A percentile compares a stretch with the other conserved stretches of the same genome.
phyloP scores from a whole-genome alignment of 345 rosid species.

The Eucalyptus leucophloia region DNA sequence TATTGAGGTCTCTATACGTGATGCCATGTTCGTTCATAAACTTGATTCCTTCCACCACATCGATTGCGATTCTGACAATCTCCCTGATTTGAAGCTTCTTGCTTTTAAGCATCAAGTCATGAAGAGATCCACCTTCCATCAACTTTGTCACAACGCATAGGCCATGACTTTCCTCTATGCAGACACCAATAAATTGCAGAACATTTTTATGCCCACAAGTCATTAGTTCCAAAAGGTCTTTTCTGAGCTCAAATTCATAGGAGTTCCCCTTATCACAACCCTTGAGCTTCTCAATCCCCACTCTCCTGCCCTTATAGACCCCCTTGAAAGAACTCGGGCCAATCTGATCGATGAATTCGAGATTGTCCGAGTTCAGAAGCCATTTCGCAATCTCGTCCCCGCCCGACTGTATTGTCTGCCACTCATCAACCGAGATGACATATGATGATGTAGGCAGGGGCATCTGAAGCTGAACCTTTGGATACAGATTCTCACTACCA shows the following conservation, averaged over 20 bases:
- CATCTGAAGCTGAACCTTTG: conserved; percentile 51
- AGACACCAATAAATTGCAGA: conserved; percentile 72
- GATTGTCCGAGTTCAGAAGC: conserved; percentile 66
- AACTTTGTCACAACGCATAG: conserved; percentile 80
- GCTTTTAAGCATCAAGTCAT: conserved; percentile 62
- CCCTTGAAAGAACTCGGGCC: conserved; percentile 69
- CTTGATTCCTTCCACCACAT: conserved; percentile 75
- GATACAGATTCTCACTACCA: conserved; percentile 30
- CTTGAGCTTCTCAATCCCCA: conserved; percentile 85
- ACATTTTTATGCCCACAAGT: conserved; percentile 86
- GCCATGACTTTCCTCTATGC: conserved; percentile 86
- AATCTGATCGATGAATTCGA: conserved; percentile 69
- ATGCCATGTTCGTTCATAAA: conserved; percentile 84
- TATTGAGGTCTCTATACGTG: conserved; percentile 72
- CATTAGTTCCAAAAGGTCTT: conserved; percentile 81
- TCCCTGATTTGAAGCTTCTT: conserved; percentile 77
- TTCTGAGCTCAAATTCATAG: conserved; percentile 70
- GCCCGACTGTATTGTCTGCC: conserved; percentile 80
- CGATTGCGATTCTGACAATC: conserved; percentile 56
- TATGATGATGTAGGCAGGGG: conserved; percentile 76
- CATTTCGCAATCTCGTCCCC: conserved; percentile 64
- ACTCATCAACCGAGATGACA: conserved; percentile 67
- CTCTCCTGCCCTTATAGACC: conserved; percentile 56
- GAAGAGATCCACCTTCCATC: conserved; percentile 91
- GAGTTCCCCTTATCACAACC: conserved; percentile 95